Evolutionary conservation across 495 filamentous ascomycete species (phyloP).

Genomic region (Delitschia confertaspora): DNA sequence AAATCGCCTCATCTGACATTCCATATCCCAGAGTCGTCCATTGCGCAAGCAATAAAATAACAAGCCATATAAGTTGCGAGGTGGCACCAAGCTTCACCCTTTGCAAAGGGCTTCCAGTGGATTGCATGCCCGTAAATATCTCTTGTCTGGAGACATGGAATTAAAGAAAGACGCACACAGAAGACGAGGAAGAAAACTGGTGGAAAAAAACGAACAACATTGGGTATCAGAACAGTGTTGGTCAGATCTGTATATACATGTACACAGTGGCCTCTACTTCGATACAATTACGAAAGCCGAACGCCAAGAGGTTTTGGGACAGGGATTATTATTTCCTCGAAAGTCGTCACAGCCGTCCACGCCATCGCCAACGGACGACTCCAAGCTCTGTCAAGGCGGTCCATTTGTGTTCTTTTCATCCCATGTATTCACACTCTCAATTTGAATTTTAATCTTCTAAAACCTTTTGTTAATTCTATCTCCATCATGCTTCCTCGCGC

Average conservation of each 20-base stretch:
- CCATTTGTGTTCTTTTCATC: constrained; percentile 11
- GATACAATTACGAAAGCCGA: too few species aligned
- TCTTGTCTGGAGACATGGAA: constrained; percentile 17
- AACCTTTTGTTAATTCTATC: constrained; percentile 13
- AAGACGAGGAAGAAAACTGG: too few species aligned
- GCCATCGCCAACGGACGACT: background rate
- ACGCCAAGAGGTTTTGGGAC: too few species aligned
- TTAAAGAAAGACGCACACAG: constrained; percentile 1
- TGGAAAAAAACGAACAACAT: too few species aligned
- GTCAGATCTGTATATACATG: too few species aligned
- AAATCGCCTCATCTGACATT: constrained; percentile 35
- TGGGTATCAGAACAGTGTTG: too few species aligned
- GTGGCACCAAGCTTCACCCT: constrained; percentile 4
- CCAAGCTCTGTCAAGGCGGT: too few species aligned
- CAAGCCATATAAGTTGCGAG: constrained; percentile 28
- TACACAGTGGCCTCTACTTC: too few species aligned
- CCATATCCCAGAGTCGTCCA: constrained; percentile 22
- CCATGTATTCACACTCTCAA: constrained; percentile 16
- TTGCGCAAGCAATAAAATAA: constrained; percentile 15
- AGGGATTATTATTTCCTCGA: constrained; percentile 16
- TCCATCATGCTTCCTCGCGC: constrained; percentile 25
- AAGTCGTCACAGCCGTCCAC: background rate
- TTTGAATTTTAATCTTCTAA: background rate
- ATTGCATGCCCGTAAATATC: constrained; percentile 24
- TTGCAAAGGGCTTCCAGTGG: constrained; percentile 13